These are phyloP conservation scores for Fusarium staphyleae DNA, from an alignment of 2,329 filamentous ascomycete species.

Conservation along the genomic window DNA sequence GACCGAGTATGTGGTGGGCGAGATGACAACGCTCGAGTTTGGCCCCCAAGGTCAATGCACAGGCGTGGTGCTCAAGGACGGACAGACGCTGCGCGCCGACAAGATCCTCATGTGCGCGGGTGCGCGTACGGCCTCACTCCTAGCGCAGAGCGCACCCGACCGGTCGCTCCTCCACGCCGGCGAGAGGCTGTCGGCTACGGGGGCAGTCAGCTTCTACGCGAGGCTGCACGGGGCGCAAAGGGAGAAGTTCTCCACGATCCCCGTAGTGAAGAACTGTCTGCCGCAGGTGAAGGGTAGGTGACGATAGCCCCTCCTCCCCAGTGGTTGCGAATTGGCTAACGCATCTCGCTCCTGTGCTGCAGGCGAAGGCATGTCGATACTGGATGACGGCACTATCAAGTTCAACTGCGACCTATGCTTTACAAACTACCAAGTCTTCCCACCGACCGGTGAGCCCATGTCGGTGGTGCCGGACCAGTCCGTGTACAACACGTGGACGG, in stretches of 20 bases:
- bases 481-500: slow-evolving; percentile 53
- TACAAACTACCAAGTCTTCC: slow-evolving; percentile 58
- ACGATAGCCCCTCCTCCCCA: neutral
- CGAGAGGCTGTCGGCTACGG: slow-evolving; percentile 63
- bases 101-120: slow-evolving; percentile 63
- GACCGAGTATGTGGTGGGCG: slow-evolving; percentile 62
- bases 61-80: slow-evolving; percentile 59
- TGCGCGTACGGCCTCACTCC: slow-evolving; percentile 61
- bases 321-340: slow-evolving; percentile 7
- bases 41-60: slow-evolving; percentile 53
- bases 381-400: slow-evolving; percentile 60
- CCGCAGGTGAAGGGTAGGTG: slow-evolving; percentile 51
- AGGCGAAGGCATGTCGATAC: slow-evolving; percentile 55
- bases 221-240: slow-evolving; percentile 54
- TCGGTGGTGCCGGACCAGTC: slow-evolving; percentile 56
- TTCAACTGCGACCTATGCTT: slow-evolving; percentile 68
- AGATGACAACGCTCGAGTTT: slow-evolving; percentile 56
- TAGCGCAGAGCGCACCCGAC: slow-evolving; percentile 59
- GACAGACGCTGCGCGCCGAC: slow-evolving; percentile 56
- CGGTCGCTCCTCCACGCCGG: slow-evolving; percentile 60
- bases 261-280: slow-evolving; percentile 59
- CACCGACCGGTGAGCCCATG: slow-evolving; percentile 57
- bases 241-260: slow-evolving; percentile 56
- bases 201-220: slow-evolving; percentile 54
- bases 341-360: neutral